Conservation (phyloP, 441 rosid species). For the Pelargonium australe region DNA sequence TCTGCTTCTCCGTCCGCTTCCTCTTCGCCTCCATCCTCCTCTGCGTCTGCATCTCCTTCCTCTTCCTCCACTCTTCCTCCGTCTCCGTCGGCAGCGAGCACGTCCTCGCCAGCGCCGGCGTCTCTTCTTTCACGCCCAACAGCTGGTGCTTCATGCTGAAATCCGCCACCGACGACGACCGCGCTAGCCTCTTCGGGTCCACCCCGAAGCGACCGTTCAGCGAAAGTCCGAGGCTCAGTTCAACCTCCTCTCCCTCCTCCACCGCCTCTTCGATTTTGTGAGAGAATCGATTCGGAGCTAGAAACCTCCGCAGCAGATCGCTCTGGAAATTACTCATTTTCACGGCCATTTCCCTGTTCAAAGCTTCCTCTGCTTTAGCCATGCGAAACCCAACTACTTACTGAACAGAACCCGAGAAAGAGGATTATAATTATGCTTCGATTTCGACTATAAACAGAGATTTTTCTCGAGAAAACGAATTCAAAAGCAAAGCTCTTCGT, state of each 20-base stretch:
- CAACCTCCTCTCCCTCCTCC: constrained; percentile 35
- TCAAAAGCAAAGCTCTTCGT: no score
- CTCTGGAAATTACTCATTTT: constrained; percentile 19
- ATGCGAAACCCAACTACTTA: constrained; percentile 10
- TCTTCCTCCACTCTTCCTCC: constrained; percentile 67
- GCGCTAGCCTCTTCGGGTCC: constrained; percentile 47
- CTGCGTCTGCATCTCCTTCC: constrained; percentile 63
- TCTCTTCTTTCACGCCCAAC: background rate
- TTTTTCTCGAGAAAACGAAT: no score
- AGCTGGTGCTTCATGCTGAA: constrained; percentile 20
- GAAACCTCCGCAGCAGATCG: constrained; percentile 42
- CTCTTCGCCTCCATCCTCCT: constrained; percentile 83
- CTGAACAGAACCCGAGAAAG: no score
- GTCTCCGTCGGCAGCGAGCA: constrained; percentile 64
- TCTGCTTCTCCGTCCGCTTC: constrained; percentile 69
- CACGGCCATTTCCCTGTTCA: constrained; percentile 22
- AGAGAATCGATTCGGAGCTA: constrained; percentile 18
- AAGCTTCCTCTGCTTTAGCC: constrained; percentile 30
- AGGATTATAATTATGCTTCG: no score
- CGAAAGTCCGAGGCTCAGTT: constrained; percentile 71
- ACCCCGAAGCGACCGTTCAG: constrained; percentile 76
- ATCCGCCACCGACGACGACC: constrained; percentile 65
- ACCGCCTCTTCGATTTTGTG: constrained; percentile 13
- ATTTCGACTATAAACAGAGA: no score
- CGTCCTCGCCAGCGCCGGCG: constrained; percentile 39